Base-by-base conservation (phyloP, 2,329 filamentous ascomycete genomes). In the Didymella glomerata region DNA sequence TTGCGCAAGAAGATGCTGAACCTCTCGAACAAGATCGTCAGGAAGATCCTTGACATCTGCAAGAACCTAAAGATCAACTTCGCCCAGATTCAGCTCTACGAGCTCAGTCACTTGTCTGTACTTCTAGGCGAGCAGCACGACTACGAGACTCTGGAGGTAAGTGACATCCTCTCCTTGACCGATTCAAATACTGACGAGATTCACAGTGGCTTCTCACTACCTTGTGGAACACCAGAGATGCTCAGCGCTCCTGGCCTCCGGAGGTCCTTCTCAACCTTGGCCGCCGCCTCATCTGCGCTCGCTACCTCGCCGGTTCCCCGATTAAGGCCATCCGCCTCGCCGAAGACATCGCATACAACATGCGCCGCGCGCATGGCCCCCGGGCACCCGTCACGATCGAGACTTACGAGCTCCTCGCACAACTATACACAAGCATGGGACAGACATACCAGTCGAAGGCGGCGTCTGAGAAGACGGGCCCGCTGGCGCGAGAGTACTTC, bases 311-410 rank as follows among this genome's bases (percentile, higher is more conserved):
- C 30, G 79, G 79, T 40, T 74, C 80, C 45, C 77, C 80, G 44
- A 73, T 79, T 60, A 73, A 73, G 22, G 72, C 72, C 6, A 73
- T 76, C 48, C 67, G 68, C 11, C 79, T 85, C 2, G 81, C 79
- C 69, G 83, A 83, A 66, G 81, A 83, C 67, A 84, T 85, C 56
- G 81, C 81, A 38, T 85, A 85, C 76, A 85, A 85, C 67, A 77
- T 85, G 61, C 81, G 81, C 11, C 81, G 83, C 22, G 82, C 83
- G 6, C 82, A 83, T 70, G 83, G 83, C 4, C 78, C 78, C 28
- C 77, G 78, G 9, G 79, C 83, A 44, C 76, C 77, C 0, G 75
- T 80, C 27, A 84, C 83, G 0, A 68, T 84, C 51, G 80, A 84
- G 53, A 81, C 82, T 64, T 82, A 78, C 60, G 79, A 80, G 62